A percentile compares a stretch with the other conserved stretches of the same genome.
Evolutionary conservation across 805 yeast genomes (phyloP).

Genomic region (Sugiyamaella qingdaonensis): DNA sequence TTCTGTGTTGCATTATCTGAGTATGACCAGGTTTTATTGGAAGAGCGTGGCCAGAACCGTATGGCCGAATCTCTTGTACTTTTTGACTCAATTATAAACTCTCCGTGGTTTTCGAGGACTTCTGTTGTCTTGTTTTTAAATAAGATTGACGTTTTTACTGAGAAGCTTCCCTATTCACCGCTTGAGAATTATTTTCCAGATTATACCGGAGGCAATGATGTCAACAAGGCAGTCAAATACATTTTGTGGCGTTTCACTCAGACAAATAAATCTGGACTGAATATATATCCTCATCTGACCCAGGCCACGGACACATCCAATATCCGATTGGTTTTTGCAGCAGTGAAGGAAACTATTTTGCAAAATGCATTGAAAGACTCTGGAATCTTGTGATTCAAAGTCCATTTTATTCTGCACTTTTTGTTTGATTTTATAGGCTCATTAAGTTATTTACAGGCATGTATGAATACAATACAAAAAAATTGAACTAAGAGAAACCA

Average conservation of each 20-base stretch:
- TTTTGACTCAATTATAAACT: slow-evolving; percentile 86
- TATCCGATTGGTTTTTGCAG: slow-evolving; percentile 79
- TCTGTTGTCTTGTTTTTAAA: slow-evolving; percentile 82
- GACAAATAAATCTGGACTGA: slow-evolving; percentile 75
- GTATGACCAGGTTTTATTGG: slow-evolving; percentile 81
- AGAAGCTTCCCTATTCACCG: slow-evolving; percentile 77
- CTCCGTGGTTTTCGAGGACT: slow-evolving; percentile 87
- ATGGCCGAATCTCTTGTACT: slow-evolving; percentile 76
- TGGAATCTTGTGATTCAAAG: slow-evolving; percentile 49
- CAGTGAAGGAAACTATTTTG: slow-evolving; percentile 73
- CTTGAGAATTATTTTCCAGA: slow-evolving; percentile 82
- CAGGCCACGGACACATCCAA: slow-evolving; percentile 93
- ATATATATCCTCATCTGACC: slow-evolving; percentile 81
- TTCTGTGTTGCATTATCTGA: slow-evolving; percentile 90
- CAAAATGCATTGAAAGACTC: slow-evolving; percentile 73
- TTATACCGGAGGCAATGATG: slow-evolving; percentile 84
- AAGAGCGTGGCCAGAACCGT: slow-evolving; percentile 64
- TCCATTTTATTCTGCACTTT: slow-evolving; percentile 14
- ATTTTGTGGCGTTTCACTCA: slow-evolving; percentile 87
- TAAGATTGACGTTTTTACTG: slow-evolving; percentile 86
- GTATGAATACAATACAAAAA: neutral
- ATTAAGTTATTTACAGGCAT: neutral
- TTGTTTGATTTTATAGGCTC: neutral
- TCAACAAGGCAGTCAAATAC: slow-evolving; percentile 86
- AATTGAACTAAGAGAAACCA: neutral